Base-by-base conservation (phyloP, 192 early-diverging fungal genomes). In the Umbelopsis sp. region DNA sequence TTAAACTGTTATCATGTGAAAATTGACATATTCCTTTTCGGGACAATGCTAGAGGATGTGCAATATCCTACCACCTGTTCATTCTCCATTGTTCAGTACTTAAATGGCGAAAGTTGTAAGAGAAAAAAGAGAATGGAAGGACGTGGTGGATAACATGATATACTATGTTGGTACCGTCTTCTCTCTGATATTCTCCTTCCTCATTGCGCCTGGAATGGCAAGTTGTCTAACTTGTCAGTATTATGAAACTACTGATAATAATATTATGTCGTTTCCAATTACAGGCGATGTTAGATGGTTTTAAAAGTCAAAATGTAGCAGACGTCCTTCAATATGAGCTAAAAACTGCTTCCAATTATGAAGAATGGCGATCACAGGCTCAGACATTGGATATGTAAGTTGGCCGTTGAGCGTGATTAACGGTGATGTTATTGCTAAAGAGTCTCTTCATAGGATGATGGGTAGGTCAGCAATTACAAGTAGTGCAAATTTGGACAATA, bases 341-440 rank as follows among this genome's bases (percentile, higher is more conserved):
- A 5, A 69, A 66, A 18, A 74, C 80, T 33, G 83, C 88, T 7
- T 68, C 64, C 35, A 85, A 66, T 44, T 86, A 84, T 70, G 77
- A 83, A 15, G 81, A 85, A 77, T 90, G 88, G 88, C 58, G 66
- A 1, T 46, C 64, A 8, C 76, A 74, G 30, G 85, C 88, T n/a
- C 67, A 73, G 15, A 81, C 80, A 33, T 75, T 90, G 15, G 88
- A 90, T 70, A 64, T 25, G 78, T 76, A 75, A 76, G 53, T 48
- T 46, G 2, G 45, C 0, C 45, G n/a, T 15, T 25, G 25, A 37
- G 8, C 27, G 13, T 66, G 51, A 25, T 20, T 46, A 6, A 18
- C 46, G 20, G 1, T 61, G 9, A 46, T 49, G 18, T 16, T 66
- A 30, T 9, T 51, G 22, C 47, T 33, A 46, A 67, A 30, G 27